These are phyloP conservation scores for Neofusicoccum sp. DNA, from an alignment of 2,329 filamentous ascomycete genomes.

Conservation along the genomic window DNA sequence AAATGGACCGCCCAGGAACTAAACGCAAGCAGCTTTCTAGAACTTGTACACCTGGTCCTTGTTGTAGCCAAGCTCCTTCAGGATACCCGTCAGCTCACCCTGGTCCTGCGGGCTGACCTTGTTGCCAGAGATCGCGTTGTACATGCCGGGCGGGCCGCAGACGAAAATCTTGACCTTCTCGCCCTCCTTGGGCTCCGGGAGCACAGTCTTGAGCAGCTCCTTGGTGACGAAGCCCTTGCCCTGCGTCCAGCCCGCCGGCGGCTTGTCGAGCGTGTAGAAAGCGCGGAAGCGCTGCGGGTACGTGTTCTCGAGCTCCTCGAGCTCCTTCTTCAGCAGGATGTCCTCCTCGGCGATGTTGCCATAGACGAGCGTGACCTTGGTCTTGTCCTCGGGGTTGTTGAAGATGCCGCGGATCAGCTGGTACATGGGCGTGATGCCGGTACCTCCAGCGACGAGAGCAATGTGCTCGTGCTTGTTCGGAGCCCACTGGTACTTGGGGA, in stretches of 20 bases:
- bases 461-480: slow-evolving; percentile 93
- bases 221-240: slow-evolving; percentile 82
- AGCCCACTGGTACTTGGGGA: slow-evolving; percentile 90
- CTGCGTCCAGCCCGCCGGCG: slow-evolving; percentile 74
- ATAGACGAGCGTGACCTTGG: slow-evolving; percentile 93
- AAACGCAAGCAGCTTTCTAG: slow-evolving; percentile 46
- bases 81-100: slow-evolving; percentile 79
- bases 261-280: slow-evolving; percentile 91
- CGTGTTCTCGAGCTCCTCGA: slow-evolving; percentile 86
- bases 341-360: slow-evolving; percentile 89
- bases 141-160: slow-evolving; percentile 88
- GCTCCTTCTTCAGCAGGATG: slow-evolving; percentile 86
- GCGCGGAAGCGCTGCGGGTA: slow-evolving; percentile 94
- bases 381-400: slow-evolving; percentile 95
- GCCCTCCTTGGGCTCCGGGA: slow-evolving; percentile 82
- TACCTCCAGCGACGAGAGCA: slow-evolving; percentile 86
- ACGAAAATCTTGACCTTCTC: slow-evolving; percentile 97
- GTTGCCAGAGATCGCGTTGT: slow-evolving; percentile 85
- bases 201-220: slow-evolving; percentile 90
- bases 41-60: slow-evolving; percentile 98
- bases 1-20: background rate
- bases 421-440: slow-evolving; percentile 97
- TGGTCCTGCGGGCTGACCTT: slow-evolving; percentile 95
- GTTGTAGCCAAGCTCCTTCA: slow-evolving; percentile 81
- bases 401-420: slow-evolving; percentile 91